Conservation (phyloP, 2,329 filamentous ascomycete genomes). For the Furcasterigmium furcatum region DNA sequence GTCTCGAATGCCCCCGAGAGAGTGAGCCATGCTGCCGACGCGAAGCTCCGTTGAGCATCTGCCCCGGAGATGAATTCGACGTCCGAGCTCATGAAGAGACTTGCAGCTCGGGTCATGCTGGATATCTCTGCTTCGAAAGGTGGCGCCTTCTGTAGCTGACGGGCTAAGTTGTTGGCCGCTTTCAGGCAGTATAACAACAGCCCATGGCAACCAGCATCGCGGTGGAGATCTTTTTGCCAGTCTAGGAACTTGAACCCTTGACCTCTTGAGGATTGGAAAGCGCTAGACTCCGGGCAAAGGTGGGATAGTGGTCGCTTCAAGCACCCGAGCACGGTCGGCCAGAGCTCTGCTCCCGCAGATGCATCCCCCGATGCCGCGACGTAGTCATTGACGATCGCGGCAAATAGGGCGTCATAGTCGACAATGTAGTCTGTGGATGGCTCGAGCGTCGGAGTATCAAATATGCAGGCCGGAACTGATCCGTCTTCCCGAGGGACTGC, state of each 20-base stretch:
- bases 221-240: constrained; percentile 22
- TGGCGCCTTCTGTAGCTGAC: constrained; percentile 14
- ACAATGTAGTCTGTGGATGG: constrained; percentile 29
- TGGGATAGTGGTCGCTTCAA: constrained; percentile 20
- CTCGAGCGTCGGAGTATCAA: constrained; percentile 24
- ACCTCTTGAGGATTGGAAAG: constrained; percentile 13
- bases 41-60: constrained; percentile 20
- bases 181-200: constrained; percentile 23
- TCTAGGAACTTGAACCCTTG: constrained; percentile 27
- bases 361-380: constrained; percentile 23
- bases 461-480: constrained; percentile 26
- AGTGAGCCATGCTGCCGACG: constrained; percentile 25
- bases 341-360: constrained; percentile 21
- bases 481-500: constrained; percentile 24
- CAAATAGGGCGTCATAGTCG: constrained; percentile 31
- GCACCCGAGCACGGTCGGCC: constrained; percentile 25
- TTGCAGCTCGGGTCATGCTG: constrained; percentile 15
- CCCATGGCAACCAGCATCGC: constrained; percentile 23
- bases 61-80: constrained; percentile 20
- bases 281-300: constrained; percentile 15
- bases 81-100: constrained; percentile 12
- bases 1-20: constrained; percentile 18
- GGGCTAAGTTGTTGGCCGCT: constrained; percentile 19
- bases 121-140: constrained; percentile 16
- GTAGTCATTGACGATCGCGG: constrained; percentile 26